These are phyloP conservation scores for Didymella arachidicola DNA, from an alignment of 2,329 filamentous ascomycete genomes.

Conservation along the genomic window DNA sequence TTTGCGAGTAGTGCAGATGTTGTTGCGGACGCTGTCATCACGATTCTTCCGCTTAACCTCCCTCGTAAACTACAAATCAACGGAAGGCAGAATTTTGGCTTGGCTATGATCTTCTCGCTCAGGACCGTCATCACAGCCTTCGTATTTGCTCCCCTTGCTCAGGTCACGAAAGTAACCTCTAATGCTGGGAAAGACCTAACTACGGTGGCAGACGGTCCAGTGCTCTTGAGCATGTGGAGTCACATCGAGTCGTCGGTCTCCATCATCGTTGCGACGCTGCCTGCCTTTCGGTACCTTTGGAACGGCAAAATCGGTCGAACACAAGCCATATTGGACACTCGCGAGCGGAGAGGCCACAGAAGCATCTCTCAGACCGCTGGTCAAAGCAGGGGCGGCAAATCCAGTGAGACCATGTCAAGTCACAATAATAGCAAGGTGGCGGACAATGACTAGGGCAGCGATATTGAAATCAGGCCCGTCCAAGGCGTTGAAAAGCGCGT, in stretches of 20 bases:
- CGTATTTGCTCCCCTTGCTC: neutral
- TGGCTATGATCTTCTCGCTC: conserved; percentile 38
- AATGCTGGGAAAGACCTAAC: neutral
- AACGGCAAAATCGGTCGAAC: conserved; percentile 1
- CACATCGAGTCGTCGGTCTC: conserved; percentile 17
- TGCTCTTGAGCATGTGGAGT: conserved; percentile 17
- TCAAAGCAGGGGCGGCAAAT: neutral
- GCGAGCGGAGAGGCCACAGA: neutral
- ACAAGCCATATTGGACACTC: neutral
- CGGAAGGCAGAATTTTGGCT: conserved; percentile 35
- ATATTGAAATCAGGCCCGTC: conserved; percentile 6
- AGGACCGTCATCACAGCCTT: conserved; percentile 2
- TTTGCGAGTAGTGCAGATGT: conserved; percentile 15
- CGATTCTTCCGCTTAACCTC: conserved; percentile 41
- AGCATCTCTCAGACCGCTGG: neutral
- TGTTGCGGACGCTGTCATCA: conserved; percentile 26
- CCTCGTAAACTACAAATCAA: conserved; percentile 39
- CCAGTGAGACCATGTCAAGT: neutral
- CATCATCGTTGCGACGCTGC: conserved; percentile 16
- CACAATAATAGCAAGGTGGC: neutral
- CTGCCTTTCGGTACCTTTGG: conserved; percentile 13
- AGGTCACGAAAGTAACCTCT: conserved; percentile 4
- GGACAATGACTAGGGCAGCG: conserved; percentile 8
- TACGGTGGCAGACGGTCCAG: conserved; percentile 7
- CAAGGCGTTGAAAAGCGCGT: conserved; percentile 3